Evolutionary conservation across 1,284 basidiomycete genomes (phyloP).

Genomic region (Naganishia sp.): DNA sequence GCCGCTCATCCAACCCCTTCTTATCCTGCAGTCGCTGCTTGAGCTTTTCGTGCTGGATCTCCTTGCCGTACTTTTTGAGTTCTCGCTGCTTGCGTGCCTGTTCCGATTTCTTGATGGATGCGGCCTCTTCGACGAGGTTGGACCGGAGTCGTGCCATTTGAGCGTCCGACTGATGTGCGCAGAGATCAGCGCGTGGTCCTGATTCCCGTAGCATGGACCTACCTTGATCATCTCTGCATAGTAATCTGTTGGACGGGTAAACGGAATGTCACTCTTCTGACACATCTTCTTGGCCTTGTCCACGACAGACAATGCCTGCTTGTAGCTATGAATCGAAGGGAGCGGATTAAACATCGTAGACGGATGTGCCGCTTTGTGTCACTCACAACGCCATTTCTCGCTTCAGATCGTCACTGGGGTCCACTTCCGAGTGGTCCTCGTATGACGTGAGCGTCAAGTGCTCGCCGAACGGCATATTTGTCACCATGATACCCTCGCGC

Average conservation of each 20-base stretch:
- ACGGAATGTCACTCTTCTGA: conserved; percentile 70
- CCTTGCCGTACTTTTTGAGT: conserved; percentile 97
- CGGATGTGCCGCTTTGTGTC: neutral
- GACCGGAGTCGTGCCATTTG: conserved; percentile 98
- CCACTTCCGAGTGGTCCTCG: conserved; percentile 68
- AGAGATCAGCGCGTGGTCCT: neutral
- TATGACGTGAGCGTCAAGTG: conserved; percentile 75
- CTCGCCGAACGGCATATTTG: conserved; percentile 80
- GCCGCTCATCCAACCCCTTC: conserved; percentile 81
- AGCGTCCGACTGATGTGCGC: conserved; percentile 61
- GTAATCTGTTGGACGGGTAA: conserved; percentile 91
- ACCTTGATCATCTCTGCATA: conserved; percentile 98
- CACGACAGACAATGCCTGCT: conserved; percentile 85
- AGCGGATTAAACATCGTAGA: neutral
- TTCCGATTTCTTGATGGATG: conserved; percentile 86
- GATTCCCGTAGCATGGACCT: conserved; percentile 39
- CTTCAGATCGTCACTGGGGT: conserved; percentile 73
- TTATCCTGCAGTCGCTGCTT: conserved; percentile 72
- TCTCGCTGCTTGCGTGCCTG: conserved; percentile 89
- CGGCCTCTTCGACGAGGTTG: conserved; percentile 80
- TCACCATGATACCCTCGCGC: conserved; percentile 73
- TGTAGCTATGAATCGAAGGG: conserved; percentile 66
- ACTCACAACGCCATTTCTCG: conserved; percentile 91
- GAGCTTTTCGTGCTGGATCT: conserved; percentile 85
- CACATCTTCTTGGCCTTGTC: conserved; percentile 73